Evolutionary conservation across 805 yeast species (phyloP).

Genomic region (Kodamaea neixiangensis): DNA sequence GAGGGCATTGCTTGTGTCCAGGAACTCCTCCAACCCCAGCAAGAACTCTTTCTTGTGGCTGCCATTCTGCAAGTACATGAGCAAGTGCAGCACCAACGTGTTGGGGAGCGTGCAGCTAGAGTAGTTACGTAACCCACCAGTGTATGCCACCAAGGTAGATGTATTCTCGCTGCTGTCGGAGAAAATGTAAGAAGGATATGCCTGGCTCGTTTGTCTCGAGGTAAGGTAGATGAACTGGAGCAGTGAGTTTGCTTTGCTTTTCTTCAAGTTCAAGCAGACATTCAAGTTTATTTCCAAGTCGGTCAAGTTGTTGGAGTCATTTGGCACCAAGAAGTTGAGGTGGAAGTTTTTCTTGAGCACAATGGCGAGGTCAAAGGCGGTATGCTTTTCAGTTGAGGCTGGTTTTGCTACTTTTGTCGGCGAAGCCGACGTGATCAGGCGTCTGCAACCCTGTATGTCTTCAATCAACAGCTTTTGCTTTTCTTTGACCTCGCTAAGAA

Average conservation of each 20-base stretch:
- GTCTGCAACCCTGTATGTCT: constrained; percentile 7
- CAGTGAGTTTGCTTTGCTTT: constrained; percentile 11
- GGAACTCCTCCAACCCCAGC: background rate
- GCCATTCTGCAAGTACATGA: constrained; percentile 23
- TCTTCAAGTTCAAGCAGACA: constrained; percentile 33
- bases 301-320: constrained; percentile 33
- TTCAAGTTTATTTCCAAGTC: constrained; percentile 37
- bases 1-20: background rate
- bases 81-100: constrained; percentile 22
- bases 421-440: constrained; percentile 1
- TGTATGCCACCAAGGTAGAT: constrained; percentile 36
- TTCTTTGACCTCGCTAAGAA: constrained; percentile 21
- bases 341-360: constrained; percentile 40
- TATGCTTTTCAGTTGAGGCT: constrained; percentile 12
- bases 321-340: constrained; percentile 33
- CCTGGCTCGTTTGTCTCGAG: constrained; percentile 14
- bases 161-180: constrained; percentile 25
- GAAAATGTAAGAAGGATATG: constrained; percentile 33
- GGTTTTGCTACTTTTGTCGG: background rate
- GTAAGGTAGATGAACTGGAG: constrained; percentile 20
- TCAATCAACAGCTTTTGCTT: constrained; percentile 11
- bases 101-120: constrained; percentile 42
- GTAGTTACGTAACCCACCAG: constrained; percentile 44
- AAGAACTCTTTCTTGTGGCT: constrained; percentile 5
- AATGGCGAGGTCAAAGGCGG: constrained; percentile 33